A percentile compares a stretch with the other conserved stretches of the same genome.
Conservation (phyloP, 2,329 filamentous ascomycete species). For the Aspergillus pseudoviridinutans region DNA sequence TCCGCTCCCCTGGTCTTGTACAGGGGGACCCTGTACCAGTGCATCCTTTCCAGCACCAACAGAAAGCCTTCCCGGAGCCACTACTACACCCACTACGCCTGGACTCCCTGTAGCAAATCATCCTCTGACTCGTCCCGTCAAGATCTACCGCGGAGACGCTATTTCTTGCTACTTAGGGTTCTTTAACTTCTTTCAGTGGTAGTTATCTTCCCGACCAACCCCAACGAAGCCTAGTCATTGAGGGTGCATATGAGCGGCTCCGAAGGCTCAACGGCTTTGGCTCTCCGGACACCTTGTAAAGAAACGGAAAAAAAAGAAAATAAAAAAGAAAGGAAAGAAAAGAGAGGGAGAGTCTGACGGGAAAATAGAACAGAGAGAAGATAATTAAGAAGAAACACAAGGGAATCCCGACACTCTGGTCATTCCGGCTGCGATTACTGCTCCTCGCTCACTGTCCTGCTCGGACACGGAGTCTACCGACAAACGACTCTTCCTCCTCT, state of each 20-base stretch:
- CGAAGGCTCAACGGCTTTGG: slow-evolving; percentile 1
- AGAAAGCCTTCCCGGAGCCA: not conserved
- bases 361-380: slow-evolving; percentile 1
- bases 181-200: slow-evolving; percentile 22
- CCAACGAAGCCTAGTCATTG: slow-evolving; percentile 17
- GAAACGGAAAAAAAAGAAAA: not conserved
- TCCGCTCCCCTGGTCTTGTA: slow-evolving; percentile 4
- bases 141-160: slow-evolving; percentile 23
- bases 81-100: slow-evolving; percentile 3
- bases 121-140: slow-evolving; percentile 14
- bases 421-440: not conserved
- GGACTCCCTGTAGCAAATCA: slow-evolving; percentile 13
- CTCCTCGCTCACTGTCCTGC: slow-evolving; percentile 9
- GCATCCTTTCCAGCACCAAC: not conserved
- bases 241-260: slow-evolving; percentile 12
- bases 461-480: slow-evolving; percentile 10
- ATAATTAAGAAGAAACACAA: slow-evolving; percentile 2
- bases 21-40: slow-evolving; percentile 4
- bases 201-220: slow-evolving; percentile 15
- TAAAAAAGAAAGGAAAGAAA: slow-evolving; percentile 1
- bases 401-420: slow-evolving; percentile 6
- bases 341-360: not conserved
- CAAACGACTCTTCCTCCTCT: slow-evolving; percentile 13
- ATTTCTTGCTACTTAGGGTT: slow-evolving; percentile 17
- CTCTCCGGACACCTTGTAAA: not conserved